A percentile compares a stretch with the other conserved stretches of the same genome.
Evolutionary conservation across 2,329 filamentous ascomycete genomes (phyloP).

Genomic region (Ascochyta rabiei): DNA sequence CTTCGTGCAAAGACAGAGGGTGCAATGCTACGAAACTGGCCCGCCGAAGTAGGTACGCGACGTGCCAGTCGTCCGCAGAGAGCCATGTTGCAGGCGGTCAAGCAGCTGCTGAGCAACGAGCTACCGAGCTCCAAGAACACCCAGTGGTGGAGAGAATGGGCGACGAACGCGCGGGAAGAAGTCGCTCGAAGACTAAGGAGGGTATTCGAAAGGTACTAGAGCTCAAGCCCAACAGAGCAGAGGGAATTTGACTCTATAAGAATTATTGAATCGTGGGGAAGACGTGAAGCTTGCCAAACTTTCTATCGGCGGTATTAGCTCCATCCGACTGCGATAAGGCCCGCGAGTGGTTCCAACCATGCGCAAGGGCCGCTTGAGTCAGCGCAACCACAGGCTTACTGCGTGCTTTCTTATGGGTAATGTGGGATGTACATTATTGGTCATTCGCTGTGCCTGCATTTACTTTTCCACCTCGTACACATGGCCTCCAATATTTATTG

Average conservation of each 20-base stretch:
- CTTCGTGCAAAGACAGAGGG: slow-evolving; percentile 39
- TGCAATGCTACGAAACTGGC: slow-evolving; percentile 39
- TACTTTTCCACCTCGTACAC: not conserved
- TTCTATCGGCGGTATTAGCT: slow-evolving; percentile 35
- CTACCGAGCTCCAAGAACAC: slow-evolving; percentile 39
- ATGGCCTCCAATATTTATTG: not conserved
- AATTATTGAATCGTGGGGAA: slow-evolving; percentile 43
- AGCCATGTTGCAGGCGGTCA: slow-evolving; percentile 46
- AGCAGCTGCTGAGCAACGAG: slow-evolving; percentile 40
- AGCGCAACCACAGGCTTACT: slow-evolving; percentile 6
- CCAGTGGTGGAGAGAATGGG: slow-evolving; percentile 20
- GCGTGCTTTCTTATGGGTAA: not conserved
- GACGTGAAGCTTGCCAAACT: slow-evolving; percentile 41
- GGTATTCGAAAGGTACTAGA: slow-evolving; percentile 41
- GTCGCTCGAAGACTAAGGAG: slow-evolving; percentile 25
- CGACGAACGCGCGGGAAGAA: slow-evolving; percentile 26
- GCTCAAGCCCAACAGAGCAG: slow-evolving; percentile 38
- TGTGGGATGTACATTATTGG: not conserved
- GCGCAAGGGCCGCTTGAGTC: slow-evolving; percentile 15
- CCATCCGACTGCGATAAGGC: slow-evolving; percentile 35
- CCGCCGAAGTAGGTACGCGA: slow-evolving; percentile 46
- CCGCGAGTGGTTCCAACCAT: slow-evolving; percentile 12
- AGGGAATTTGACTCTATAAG: slow-evolving; percentile 34
- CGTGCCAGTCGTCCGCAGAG: slow-evolving; percentile 51
- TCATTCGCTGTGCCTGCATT: not conserved